Evolutionary conservation across 2,329 filamentous ascomycete species (phyloP), one percentile per base, ranked within the genome.

Genomic region (Nemania serpens): DNA sequence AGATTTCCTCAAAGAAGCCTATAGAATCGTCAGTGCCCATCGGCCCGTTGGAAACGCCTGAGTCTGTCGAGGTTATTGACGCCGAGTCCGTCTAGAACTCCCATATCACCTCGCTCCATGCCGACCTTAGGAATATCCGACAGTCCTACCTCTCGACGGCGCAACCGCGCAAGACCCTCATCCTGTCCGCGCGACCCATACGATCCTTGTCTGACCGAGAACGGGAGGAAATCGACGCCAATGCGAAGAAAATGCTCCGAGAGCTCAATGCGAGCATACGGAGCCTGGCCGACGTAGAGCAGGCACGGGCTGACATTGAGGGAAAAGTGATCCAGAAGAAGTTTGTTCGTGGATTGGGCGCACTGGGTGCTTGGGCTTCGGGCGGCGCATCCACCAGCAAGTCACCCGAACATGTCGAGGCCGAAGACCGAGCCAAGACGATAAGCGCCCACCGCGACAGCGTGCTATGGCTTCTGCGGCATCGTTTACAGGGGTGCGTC

Each of bases 1-100:
- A 74, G 90, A 90, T 70, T 99, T 98, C 74, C 81, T 98, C 36
- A 93, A 94, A 73, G 94, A 98, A 77, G 95, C 95, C 55, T 95
- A 96, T 77, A 87, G 90, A 74, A 97, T 98, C 75, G 93, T 96
- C 79, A 71, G 84, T 75, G 12, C 20, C 47, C 33, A 36, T 34
- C 29, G 25, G 52, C 43, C 17, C 15, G 11, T 39, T 10, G 11
- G 25, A 29, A 7, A 15, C 48, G 45, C 59, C 58, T 5, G 42
- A 42, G 7, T 1, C 36, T 42, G 10, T 41, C 50, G 18, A 41
- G n/a, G 36, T 65, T 63, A 55, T 61, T 66, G 49, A 66, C 64
- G 42, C 22, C 10, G 11, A 45, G 7, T 12, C 41, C 12, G 47
- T 50, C 48, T 57, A 73, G 93, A 95, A 96, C 74, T 84, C 88